Evolutionary conservation across 208 protist species (phyloP), one percentile per base, ranked within the genome.

Genomic region (Trypanosoma cruzi): DNA sequence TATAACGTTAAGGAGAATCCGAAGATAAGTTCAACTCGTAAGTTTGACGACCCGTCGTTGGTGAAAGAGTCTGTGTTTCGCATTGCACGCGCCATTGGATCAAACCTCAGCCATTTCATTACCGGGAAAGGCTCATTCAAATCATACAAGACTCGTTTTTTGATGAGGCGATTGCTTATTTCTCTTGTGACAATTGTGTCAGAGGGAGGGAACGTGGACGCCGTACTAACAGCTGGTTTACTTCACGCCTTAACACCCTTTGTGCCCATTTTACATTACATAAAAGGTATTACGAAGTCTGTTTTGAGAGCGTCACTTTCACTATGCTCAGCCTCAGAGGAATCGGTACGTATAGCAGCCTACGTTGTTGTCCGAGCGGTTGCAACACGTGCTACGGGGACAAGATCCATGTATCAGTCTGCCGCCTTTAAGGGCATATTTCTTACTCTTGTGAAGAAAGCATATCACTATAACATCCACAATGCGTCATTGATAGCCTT

Each of bases 371-470:
- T 97, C 66, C 89, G 89, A 61, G 75, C 89, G 59, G 79, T 97
- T 75, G 92, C 92, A 57, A 95, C 88, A 13, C 85, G 89, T 46
- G 92, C 89, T 11, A 92, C 88, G 4, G 90, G 88, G 40, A 94
- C 92, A 20, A 85, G 89, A 42, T 88, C 90, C 62, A 94, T 97
- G 89, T 95, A 97, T 75, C 89, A 95, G 79, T 95, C 89, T 32
- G 80, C 88, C 0, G 88, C 87, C 57, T 94, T 97, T 84, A 97
- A 97, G 77, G 94, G 92, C 36, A 88, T 96, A 34, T 99, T 98
- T 76, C 84, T 98, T 3, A 90, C 92, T 8, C 90, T 96, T 31
- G 88, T 98, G 24, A 85, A 88, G 64, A 88, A 86, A 28, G 88
- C 85, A 2, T 89, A 96, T 53, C 80, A 85, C 50, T 94, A 95